A percentile compares a stretch with the other conserved stretches of the same genome.
Conservation (phyloP, 2,329 filamentous ascomycete species). For the Orbilia brochopaga region DNA sequence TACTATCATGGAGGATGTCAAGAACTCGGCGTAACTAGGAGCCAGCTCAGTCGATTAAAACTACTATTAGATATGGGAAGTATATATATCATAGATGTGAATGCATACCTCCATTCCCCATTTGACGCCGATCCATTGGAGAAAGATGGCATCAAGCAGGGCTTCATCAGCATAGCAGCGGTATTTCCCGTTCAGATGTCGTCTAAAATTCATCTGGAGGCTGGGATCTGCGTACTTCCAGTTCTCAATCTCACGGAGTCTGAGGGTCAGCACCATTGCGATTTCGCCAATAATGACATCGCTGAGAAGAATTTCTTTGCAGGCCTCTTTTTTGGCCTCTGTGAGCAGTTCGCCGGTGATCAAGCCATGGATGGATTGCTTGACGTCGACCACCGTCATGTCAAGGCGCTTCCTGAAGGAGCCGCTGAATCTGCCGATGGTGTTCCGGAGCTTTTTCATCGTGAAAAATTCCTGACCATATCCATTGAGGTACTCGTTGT, state of each 20-base stretch:
- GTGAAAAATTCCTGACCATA: constrained; percentile 4
- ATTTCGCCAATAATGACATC: constrained; percentile 40
- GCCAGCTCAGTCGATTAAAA: neutral
- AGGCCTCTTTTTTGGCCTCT: constrained; percentile 44
- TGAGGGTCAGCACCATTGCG: constrained; percentile 37
- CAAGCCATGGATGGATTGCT: constrained; percentile 44
- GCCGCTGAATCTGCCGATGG: constrained; percentile 38
- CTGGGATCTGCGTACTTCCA: constrained; percentile 63
- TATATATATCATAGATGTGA: neutral
- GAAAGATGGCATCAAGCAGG: constrained; percentile 64
- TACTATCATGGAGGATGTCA: constrained; percentile 20
- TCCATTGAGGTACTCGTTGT: constrained; percentile 16
- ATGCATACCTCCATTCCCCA: constrained; percentile 61
- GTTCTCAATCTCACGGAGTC: constrained; percentile 58
- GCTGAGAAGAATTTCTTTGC: constrained; percentile 46
- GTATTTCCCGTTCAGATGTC: constrained; percentile 66
- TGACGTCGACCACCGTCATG: constrained; percentile 23
- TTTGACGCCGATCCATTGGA: constrained; percentile 64
- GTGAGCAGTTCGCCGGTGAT: constrained; percentile 46
- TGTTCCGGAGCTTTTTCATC: constrained; percentile 33
- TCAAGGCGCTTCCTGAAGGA: constrained; percentile 18
- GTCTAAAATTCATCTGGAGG: constrained; percentile 62
- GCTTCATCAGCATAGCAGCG: constrained; percentile 68
- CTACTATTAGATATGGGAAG: no score
- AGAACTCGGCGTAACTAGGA: constrained; percentile 34